phyloP scores from a whole-genome alignment of 2,329 filamentous ascomycete genomes.

The Pleomassaria siparia region DNA sequence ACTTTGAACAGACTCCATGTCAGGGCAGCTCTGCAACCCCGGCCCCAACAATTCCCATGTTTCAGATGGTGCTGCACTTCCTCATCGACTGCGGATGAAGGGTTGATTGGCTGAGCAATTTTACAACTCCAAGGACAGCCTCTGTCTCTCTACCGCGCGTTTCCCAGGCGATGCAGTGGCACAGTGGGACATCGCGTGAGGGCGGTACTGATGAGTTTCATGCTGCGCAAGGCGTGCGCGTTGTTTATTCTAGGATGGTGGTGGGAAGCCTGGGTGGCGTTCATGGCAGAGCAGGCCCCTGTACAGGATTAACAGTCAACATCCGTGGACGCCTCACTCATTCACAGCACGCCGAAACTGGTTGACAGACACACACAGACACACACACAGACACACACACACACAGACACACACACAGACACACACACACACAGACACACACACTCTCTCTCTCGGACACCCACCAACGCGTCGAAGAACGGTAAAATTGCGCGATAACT shows the following conservation, averaged over 20 bases:
- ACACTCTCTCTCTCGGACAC: no score
- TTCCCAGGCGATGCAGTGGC: slow-evolving; percentile 5
- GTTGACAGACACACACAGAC: not conserved
- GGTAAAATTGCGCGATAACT: not conserved
- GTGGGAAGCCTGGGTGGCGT: not conserved
- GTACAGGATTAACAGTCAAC: not conserved
- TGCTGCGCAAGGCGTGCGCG: slow-evolving; percentile 4
- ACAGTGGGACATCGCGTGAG: not conserved
- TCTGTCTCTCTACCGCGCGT: slow-evolving; percentile 11
- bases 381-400: no score
- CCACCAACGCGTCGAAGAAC: not conserved
- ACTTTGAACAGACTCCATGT: slow-evolving; percentile 9
- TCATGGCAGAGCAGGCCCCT: not conserved
- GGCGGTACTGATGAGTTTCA: not conserved
- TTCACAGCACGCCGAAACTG: not conserved
- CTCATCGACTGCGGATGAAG: slow-evolving; percentile 6
- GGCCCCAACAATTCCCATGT: slow-evolving; percentile 7
- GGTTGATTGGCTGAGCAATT: slow-evolving; percentile 11
- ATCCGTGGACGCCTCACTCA: not conserved
- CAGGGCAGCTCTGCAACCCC: slow-evolving; percentile 7
- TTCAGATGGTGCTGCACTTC: slow-evolving; percentile 16
- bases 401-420: no score
- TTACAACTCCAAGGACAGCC: not conserved
- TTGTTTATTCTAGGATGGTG: not conserved
- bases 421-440: no score